Evolutionary conservation across 495 filamentous ascomycete genomes (phyloP), one percentile per base, ranked within the genome.

Genomic region (Emericellopsis terricola): DNA sequence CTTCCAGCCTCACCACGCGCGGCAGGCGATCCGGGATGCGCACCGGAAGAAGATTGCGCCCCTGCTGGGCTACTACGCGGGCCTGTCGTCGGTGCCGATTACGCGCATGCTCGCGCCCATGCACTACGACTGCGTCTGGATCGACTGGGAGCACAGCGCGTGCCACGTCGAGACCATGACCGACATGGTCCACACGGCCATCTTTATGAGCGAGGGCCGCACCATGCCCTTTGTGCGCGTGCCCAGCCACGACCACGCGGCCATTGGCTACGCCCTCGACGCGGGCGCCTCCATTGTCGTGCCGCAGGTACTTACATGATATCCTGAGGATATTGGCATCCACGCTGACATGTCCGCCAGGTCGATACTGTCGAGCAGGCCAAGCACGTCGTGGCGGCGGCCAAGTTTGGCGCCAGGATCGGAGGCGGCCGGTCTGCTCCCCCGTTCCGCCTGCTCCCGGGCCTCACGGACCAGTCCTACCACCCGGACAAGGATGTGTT

Each of bases 151-250:
- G 37, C 59, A 64, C 41, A 49, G 50, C 11, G 41, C 53, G 2
- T 55, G 47, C 33, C 47, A 50, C 36, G 48, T 57, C 21, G 59
- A 64, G 48, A 60, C 59, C 11, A 60, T 64, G 60, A 64, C 56
- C 2, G 52, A 42, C 48, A 55, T 64, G 40, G 56, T 64, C 5
- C 58, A 62, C 34, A 55, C 57, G 17, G 34, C 52, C 27, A 49
- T 53, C 35, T 60, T 57, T 41, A 52, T 56, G 48, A 52, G 47
- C 35, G 47, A 45, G 2, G 60, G 59, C 8, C 45, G 38, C 26
- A 60, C 46, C 23, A 53, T 57, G 20, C 53, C 60, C 14, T 52
- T 51, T 29, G 60, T 64, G 23, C 45, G 58, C 14, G 49, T 65
- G 13, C 56, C 59, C 9, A 55, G 55, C 4, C 57, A 62, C 39